Evolutionary conservation across 2,329 filamentous ascomycete genomes (phyloP), one percentile per base, ranked within the genome.

Genomic region (Sporothrix curviconia): DNA sequence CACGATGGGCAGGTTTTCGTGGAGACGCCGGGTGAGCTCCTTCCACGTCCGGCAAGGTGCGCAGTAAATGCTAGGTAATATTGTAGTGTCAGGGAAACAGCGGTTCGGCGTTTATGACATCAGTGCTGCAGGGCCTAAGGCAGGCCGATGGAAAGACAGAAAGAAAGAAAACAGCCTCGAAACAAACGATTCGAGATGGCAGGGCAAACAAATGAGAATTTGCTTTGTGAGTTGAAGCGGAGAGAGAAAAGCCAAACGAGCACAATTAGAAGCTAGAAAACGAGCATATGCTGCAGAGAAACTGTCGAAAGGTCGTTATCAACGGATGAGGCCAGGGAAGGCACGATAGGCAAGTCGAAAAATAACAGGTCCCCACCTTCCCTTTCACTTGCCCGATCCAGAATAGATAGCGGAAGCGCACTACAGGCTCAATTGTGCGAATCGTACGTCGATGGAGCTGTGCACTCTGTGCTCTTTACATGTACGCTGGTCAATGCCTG

Each of bases 31-130:
- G 15, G n/a, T n/a, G n/a, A 55, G 40, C 42, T 46, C 42, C 42
- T 55, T 55, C 52, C 52, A 8, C n/a, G 40, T 55, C 52, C n/a
- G 40, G 52, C 52, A 46, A 55, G 52, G 40, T 28, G 42, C 28
- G 28, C 25, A 39, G 28, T 19, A 19, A 24, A 43, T 47, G 22
- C 14, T 6, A 37, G 30, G 52, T 47, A 39, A 39, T 55, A 28
- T 19, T 24, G 52, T 39, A 36, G 52, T 55, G 32, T 47, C 42
- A 46, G 30, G 17, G 37, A 42, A 44, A 42, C 25, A 17, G 22
- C 36, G 24, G 24, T 19, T 32, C 37, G 28, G n/a, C 30, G 32
- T 25, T n/a, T 39, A 55, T 55, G 53, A 55, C 53, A 55, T 55
- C 53, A 55, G 53, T 36, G 28, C 14, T 36, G n/a, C 30, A 36